These are phyloP conservation scores for Seiridium unicorne DNA, from an alignment of 2,329 filamentous ascomycete species.

Conservation along the genomic window DNA sequence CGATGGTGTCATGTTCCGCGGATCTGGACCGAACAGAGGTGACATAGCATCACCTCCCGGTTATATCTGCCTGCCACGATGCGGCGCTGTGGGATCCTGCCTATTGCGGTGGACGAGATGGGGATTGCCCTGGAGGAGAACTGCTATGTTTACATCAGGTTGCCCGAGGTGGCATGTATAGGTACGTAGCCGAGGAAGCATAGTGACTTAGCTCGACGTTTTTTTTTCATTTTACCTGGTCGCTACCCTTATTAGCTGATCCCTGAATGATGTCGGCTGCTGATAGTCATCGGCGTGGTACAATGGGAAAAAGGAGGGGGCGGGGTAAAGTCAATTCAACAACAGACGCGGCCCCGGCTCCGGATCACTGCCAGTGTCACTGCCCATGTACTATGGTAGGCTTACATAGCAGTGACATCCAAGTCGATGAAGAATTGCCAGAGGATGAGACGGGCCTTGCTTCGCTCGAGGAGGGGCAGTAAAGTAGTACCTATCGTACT, in stretches of 20 bases:
- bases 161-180: constrained; percentile 3
- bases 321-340: constrained; percentile 4
- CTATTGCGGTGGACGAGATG: constrained; percentile 9
- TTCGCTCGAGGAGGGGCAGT: too few relatives aligned
- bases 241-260: neutral
- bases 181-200: too few relatives aligned
- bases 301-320: constrained; percentile 3
- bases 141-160: neutral
- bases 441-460: neutral
- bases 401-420: neutral
- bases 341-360: neutral
- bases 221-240: neutral
- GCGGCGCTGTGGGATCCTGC: constrained; percentile 22
- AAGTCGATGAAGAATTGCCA: neutral
- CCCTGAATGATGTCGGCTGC: constrained; percentile 1
- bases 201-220: neutral
- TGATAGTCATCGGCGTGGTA: constrained; percentile 1
- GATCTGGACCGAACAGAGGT: constrained; percentile 20
- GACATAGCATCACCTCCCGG: constrained; percentile 20
- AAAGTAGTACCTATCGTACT: too few relatives aligned
- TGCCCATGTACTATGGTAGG: too few relatives aligned
- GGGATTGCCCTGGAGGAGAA: constrained; percentile 9
- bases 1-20: constrained; percentile 22
- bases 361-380: too few relatives aligned
- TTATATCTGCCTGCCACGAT: constrained; percentile 23